Evolutionary conservation across 2,329 filamentous ascomycete genomes (phyloP), one percentile per base, ranked within the genome.

Genomic region (Alternaria atra): DNA sequence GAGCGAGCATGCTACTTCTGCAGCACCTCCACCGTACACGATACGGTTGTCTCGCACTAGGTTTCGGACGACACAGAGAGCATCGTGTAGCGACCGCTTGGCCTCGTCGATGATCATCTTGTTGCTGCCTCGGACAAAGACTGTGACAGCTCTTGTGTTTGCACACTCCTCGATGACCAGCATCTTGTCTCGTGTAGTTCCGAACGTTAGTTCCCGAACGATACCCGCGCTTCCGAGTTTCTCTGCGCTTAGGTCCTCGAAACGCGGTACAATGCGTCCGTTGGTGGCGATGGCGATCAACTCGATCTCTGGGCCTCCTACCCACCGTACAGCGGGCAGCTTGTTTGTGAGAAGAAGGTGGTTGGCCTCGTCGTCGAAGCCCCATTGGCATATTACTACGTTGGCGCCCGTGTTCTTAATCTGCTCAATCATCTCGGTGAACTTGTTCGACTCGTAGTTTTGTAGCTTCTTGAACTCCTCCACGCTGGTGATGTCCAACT

Each of bases 91-190:
- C 50, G 95, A 98, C 73, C 96, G 90, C 85, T 97, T 97, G 55
- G 96, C 96, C 82, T 99, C 96, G 77, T 99, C 96, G 79, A 99
- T 98, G 80, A 99, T 97, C 95, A 99, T 99, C 86, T 98, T 99
- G 87, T 99, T 99, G 85, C 93, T 97, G 75, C 95, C 95, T 75
- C 95, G 87, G 62, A 99, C 92, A 80, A 99, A 99, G 56, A 97
- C 89, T 3, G 95, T 99, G 62, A 99, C 96, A 44, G 95, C 95
- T 73, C 95, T 87, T 60, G 93, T 97, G 84, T 99, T 99, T 75
- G 96, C 95, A 78, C 95, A 99, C 82, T 99, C 95, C 83, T 99
- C 96, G 73, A 99, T 99, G 58, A 99, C 92, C 72, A 99, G 85
- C 95, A 99, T 99, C 88, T 99, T 98, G 82, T 99, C 95, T 76